phyloP scores from a whole-genome alignment of 352 stramenopile genomes.

The Phytophthora palmivora region DNA sequence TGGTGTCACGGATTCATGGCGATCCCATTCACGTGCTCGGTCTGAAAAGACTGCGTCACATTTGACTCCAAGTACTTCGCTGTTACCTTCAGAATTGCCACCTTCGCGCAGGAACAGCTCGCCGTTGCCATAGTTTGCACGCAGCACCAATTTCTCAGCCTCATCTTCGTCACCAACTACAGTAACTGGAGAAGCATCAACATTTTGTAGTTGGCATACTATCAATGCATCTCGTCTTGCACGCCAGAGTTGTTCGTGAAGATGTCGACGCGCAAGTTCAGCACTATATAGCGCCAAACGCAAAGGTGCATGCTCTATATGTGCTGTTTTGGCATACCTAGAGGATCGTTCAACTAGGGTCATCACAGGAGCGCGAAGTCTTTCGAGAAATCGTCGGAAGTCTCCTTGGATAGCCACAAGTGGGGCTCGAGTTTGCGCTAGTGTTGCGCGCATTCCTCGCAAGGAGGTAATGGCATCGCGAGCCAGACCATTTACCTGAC shows the following conservation, averaged over 20 bases:
- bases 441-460: constrained; percentile 43
- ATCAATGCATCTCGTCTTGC: constrained; percentile 62
- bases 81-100: constrained; percentile 4
- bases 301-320: constrained; percentile 64
- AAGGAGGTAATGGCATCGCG: constrained; percentile 51
- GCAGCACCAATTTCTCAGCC: constrained; percentile 35
- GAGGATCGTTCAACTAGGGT: constrained; percentile 53
- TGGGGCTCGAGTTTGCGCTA: constrained; percentile 53
- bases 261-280: constrained; percentile 59
- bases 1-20: constrained; percentile 61
- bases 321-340: constrained; percentile 54
- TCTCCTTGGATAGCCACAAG: constrained; percentile 63
- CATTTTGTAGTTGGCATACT: constrained; percentile 72
- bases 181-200: constrained; percentile 6
- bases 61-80: constrained; percentile 44
- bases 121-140: constrained; percentile 61
- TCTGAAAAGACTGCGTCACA: constrained; percentile 76
- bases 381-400: constrained; percentile 56
- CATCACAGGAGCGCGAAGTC: constrained; percentile 59
- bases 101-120: constrained; percentile 56
- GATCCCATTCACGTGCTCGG: constrained; percentile 63
- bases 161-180: constrained; percentile 6
- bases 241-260: constrained; percentile 79
- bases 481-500: constrained; percentile 54
- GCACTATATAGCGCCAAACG: constrained; percentile 45